Conservation (phyloP, 2,329 filamentous ascomycete species). For the Gaeumannomyces tritici region DNA sequence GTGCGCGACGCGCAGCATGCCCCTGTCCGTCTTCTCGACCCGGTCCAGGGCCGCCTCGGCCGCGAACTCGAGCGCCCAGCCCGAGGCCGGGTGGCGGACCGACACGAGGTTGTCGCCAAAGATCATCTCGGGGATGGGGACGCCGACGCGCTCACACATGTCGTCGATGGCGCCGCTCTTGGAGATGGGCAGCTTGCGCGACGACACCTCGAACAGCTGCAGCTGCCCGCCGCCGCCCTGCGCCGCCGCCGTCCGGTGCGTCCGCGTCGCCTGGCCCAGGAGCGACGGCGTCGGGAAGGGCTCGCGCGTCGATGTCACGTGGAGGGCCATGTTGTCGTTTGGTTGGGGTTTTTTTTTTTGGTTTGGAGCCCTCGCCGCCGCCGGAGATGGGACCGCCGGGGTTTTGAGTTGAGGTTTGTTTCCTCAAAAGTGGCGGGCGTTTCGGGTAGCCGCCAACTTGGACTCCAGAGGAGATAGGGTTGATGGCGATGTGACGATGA, state of each 20-base stretch:
- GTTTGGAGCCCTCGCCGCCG: no score
- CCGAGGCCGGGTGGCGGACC: constrained; percentile 62
- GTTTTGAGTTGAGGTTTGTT: not conserved
- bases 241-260: no score
- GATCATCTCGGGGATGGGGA: constrained; percentile 96
- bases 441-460: no score
- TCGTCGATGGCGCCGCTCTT: constrained; percentile 84
- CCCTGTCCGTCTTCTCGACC: constrained; percentile 86
- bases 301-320: constrained; percentile 34
- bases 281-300: constrained; percentile 43
- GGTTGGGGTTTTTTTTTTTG: no score
- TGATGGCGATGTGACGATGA: no score
- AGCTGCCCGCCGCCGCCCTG: no score
- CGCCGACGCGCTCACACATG: constrained; percentile 69
- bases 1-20: constrained; percentile 90
- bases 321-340: constrained; percentile 8
- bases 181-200: constrained; percentile 88
- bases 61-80: constrained; percentile 74
- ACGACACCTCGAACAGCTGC: constrained; percentile 72
- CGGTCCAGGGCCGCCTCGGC: constrained; percentile 79
- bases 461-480: no score
- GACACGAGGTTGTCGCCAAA: constrained; percentile 88
- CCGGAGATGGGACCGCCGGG: no score
- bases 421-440: not conserved
- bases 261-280: constrained; percentile 43